A percentile compares a stretch with the other conserved stretches of the same genome.
Evolutionary conservation across 2,329 filamentous ascomycete genomes (phyloP).

Genomic region (Pseudocercospora ulei): DNA sequence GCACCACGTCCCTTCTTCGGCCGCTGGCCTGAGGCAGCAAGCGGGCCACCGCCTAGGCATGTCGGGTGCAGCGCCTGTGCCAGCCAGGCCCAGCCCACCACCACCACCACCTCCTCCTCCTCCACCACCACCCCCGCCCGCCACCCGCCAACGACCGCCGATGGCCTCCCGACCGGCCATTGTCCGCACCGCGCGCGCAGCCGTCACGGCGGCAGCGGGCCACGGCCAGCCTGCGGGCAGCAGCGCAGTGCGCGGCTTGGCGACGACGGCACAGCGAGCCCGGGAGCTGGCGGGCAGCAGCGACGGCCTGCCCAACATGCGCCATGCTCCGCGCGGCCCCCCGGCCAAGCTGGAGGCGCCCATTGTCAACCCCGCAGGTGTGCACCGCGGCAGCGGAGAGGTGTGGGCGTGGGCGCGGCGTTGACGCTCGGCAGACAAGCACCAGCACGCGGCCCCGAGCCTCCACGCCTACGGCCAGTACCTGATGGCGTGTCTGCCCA

Average conservation of each 20-base stretch:
- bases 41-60: too few species aligned
- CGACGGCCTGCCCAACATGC: slow-evolving; percentile 41
- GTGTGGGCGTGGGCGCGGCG: not conserved
- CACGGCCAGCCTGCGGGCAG: slow-evolving; percentile 9
- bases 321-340: slow-evolving; percentile 36
- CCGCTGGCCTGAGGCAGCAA: too few species aligned
- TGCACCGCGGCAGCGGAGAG: slow-evolving; percentile 1
- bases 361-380: slow-evolving; percentile 66
- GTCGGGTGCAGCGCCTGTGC: too few species aligned
- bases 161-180: slow-evolving; percentile 4
- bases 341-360: slow-evolving; percentile 58
- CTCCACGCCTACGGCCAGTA: slow-evolving; percentile 94
- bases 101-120: not conserved
- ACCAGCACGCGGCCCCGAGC: slow-evolving; percentile 72
- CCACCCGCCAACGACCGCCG: not conserved
- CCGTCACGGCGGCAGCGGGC: slow-evolving; percentile 10
- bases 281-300: slow-evolving; percentile 40
- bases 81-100: too few species aligned
- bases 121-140: not conserved
- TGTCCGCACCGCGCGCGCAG: slow-evolving; percentile 9
- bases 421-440: slow-evolving; percentile 59
- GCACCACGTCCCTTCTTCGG: too few species aligned
- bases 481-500: slow-evolving; percentile 90
- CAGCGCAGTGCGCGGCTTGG: slow-evolving; percentile 37
- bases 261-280: slow-evolving; percentile 36